These are phyloP conservation scores for Phytophthora cactorum DNA, from an alignment of 352 stramenopile species.

Conservation along the genomic window DNA sequence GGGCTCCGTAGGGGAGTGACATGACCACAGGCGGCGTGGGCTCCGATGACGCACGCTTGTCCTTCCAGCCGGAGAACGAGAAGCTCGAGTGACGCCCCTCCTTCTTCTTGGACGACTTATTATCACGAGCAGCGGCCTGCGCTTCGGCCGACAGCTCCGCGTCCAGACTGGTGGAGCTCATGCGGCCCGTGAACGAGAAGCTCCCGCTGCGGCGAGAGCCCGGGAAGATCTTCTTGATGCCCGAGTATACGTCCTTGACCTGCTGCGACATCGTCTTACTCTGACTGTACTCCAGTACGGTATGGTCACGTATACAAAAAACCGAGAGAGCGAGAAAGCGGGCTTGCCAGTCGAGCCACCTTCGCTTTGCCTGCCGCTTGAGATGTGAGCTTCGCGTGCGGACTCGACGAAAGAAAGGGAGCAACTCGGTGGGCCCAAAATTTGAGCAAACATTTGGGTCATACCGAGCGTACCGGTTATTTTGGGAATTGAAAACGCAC, in stretches of 20 bases:
- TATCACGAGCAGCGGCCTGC: slow-evolving; percentile 36
- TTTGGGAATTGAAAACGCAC: no score
- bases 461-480: no score
- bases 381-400: slow-evolving; percentile 26
- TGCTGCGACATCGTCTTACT: slow-evolving; percentile 61
- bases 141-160: slow-evolving; percentile 44
- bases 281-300: not conserved
- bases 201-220: slow-evolving; percentile 49
- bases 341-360: slow-evolving; percentile 10
- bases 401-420: slow-evolving; percentile 24
- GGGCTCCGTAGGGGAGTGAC: slow-evolving; percentile 45
- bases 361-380: slow-evolving; percentile 19
- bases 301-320: not conserved
- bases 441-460: not conserved
- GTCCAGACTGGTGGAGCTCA: slow-evolving; percentile 28
- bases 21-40: slow-evolving; percentile 38
- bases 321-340: not conserved
- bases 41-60: slow-evolving; percentile 43
- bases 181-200: slow-evolving; percentile 54
- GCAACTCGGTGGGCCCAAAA: slow-evolving; percentile 25
- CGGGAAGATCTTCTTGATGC: slow-evolving; percentile 84
- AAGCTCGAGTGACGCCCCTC: slow-evolving; percentile 59
- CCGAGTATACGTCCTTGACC: slow-evolving; percentile 80
- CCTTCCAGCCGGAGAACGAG: slow-evolving; percentile 57
- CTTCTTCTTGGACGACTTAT: slow-evolving; percentile 46